Percentiles rank a stretch among this genome's conserved stretches.
phyloP scores from a whole-genome alignment of 495 filamentous ascomycete species.

The Aspergillus coremiiformis region DNA sequence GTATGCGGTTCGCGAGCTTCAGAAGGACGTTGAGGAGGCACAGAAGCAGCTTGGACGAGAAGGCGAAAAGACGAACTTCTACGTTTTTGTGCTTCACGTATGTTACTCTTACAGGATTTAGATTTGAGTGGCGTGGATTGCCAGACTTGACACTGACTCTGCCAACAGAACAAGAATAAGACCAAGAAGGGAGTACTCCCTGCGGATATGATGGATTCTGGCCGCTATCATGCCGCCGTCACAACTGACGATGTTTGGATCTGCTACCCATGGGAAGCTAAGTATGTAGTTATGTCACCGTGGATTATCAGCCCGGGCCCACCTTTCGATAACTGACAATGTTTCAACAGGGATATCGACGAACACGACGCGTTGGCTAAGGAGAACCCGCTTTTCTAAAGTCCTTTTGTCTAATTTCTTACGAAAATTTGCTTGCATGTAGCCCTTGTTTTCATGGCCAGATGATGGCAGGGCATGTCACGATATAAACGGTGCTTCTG shows the following conservation, averaged over 20 bases:
- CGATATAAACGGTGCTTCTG: slow-evolving; percentile 24
- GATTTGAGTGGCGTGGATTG: neutral
- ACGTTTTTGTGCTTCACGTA: slow-evolving; percentile 92
- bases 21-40: slow-evolving; percentile 90
- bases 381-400: slow-evolving; percentile 34
- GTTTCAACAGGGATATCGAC: slow-evolving; percentile 66
- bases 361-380: slow-evolving; percentile 73
- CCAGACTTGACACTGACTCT: neutral
- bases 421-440: slow-evolving; percentile 8
- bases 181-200: slow-evolving; percentile 83
- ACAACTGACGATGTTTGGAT: slow-evolving; percentile 95
- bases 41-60: slow-evolving; percentile 59
- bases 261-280: slow-evolving; percentile 99
- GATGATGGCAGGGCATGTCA: slow-evolving; percentile 9
- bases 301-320: too few relatives aligned
- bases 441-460: slow-evolving; percentile 1
- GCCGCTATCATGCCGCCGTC: slow-evolving; percentile 75
- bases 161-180: slow-evolving; percentile 85
- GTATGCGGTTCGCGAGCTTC: slow-evolving; percentile 90
- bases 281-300: slow-evolving; percentile 35
- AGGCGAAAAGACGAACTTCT: slow-evolving; percentile 75
- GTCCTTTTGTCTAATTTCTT: neutral
- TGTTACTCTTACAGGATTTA: slow-evolving; percentile 32
- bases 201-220: slow-evolving; percentile 64
- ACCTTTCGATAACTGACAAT: slow-evolving; percentile 9